These are phyloP conservation scores for Alternaria brassicae DNA, from an alignment of 2,329 filamentous ascomycete genomes.

Conservation along the genomic window DNA sequence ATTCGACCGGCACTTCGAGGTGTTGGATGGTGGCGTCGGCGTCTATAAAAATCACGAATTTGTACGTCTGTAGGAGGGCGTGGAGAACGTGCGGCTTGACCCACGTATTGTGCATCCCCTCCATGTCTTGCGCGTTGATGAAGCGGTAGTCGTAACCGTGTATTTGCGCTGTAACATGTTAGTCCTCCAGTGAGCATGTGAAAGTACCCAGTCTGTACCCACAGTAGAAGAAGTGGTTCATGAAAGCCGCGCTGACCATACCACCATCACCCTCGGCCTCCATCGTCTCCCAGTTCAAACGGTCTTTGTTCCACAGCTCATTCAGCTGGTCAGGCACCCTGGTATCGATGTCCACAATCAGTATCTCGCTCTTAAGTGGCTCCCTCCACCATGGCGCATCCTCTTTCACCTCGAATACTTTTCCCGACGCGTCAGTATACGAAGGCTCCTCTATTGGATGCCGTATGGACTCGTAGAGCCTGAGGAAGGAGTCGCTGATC, in stretches of 20 bases:
- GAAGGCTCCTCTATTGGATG: slow-evolving; percentile 14
- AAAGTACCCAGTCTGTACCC: background rate
- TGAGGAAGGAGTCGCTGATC: slow-evolving; percentile 14
- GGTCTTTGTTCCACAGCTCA: slow-evolving; percentile 29
- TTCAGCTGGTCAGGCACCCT: slow-evolving; percentile 28
- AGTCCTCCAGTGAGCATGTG: background rate
- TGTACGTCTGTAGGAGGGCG: slow-evolving; percentile 49
- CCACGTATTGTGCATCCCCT: slow-evolving; percentile 52
- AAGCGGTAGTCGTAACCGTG: slow-evolving; percentile 57
- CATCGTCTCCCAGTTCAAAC: slow-evolving; percentile 34
- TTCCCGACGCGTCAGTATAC: slow-evolving; percentile 21
- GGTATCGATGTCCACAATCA: slow-evolving; percentile 45
- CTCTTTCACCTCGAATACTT: slow-evolving; percentile 19
- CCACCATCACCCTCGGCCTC: slow-evolving; percentile 27
- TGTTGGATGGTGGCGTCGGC: slow-evolving; percentile 54
- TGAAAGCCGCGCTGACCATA: slow-evolving; percentile 48
- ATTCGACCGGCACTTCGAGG: slow-evolving; percentile 55
- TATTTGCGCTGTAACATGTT: slow-evolving; percentile 41
- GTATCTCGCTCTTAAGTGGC: slow-evolving; percentile 31
- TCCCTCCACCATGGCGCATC: slow-evolving; percentile 33
- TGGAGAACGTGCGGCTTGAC: slow-evolving; percentile 48
- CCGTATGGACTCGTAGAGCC: slow-evolving; percentile 20
- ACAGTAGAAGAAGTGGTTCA: slow-evolving; percentile 53
- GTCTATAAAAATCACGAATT: slow-evolving; percentile 55
- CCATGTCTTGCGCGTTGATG: slow-evolving; percentile 46